Evolutionary conservation across 176 grass and related monocot species (phyloP).

Genomic region (Chloris gayana): DNA sequence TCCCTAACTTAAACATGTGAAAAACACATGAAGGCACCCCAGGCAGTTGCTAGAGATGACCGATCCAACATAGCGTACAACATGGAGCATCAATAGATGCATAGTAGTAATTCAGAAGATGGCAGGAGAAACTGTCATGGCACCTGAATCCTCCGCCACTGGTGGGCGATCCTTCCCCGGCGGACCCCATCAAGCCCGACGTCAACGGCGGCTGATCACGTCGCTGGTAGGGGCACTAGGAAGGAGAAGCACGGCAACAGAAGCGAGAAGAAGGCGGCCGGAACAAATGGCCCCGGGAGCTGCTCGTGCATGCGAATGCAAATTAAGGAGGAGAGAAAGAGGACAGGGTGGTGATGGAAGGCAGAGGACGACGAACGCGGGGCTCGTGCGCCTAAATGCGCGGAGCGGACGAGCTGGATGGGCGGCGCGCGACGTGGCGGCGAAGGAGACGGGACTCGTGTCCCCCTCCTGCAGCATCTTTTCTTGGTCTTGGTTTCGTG

Average conservation of each 20-base stretch:
- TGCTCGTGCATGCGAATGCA: neutral
- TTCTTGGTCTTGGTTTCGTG: constrained; percentile 16
- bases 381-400: constrained; percentile 39
- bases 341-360: neutral
- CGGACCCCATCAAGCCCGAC: constrained; percentile 31
- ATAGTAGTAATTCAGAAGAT: neutral
- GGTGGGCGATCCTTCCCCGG: constrained; percentile 41
- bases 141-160: constrained; percentile 81
- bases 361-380: neutral
- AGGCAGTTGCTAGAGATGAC: no score
- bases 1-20: no score
- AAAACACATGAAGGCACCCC: no score
- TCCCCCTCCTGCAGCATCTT: neutral
- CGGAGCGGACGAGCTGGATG: constrained; percentile 7
- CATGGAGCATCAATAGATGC: no score
- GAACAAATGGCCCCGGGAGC: neutral
- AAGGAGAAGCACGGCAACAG: neutral
- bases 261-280: neutral
- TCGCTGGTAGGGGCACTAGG: constrained; percentile 5
- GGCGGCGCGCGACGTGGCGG: constrained; percentile 45
- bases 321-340: neutral
- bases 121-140: neutral
- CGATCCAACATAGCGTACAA: no score
- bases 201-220: constrained; percentile 13
- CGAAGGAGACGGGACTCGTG: neutral